Conservation (phyloP, 2,329 filamentous ascomycete species). For the Phaeosphaeria sp. region DNA sequence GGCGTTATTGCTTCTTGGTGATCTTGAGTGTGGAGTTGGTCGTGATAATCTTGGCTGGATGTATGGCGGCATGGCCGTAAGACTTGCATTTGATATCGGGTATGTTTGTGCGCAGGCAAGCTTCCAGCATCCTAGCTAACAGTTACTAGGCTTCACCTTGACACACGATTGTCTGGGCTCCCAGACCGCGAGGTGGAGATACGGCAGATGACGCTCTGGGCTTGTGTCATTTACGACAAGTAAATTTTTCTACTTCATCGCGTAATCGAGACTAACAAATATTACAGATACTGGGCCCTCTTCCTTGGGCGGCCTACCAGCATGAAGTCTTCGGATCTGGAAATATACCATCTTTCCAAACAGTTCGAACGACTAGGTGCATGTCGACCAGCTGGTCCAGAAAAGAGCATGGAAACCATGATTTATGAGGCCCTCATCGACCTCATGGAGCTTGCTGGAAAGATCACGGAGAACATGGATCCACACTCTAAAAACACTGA, state of each 20-base stretch:
- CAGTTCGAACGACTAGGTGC: conserved; percentile 54
- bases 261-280: conserved; percentile 9
- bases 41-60: conserved; percentile 63
- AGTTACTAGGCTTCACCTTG: conserved; percentile 55
- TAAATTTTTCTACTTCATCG: conserved; percentile 22
- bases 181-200: conserved; percentile 57
- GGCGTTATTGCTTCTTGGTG: conserved; percentile 59
- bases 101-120: conserved; percentile 38
- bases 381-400: conserved; percentile 41
- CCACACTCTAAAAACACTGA: conserved; percentile 36
- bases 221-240: conserved; percentile 61
- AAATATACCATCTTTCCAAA: conserved; percentile 56
- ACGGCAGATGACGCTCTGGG: conserved; percentile 59
- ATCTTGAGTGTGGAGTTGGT: conserved; percentile 62
- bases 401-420: conserved; percentile 45
- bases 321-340: conserved; percentile 61
- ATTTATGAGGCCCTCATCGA: conserved; percentile 62
- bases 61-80: conserved; percentile 54
- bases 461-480: conserved; percentile 56
- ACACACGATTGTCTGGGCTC: conserved; percentile 52
- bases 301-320: conserved; percentile 61
- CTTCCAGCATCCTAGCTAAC: conserved; percentile 30
- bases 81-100: conserved; percentile 36
- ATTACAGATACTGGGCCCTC: conserved; percentile 56
- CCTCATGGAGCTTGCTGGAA: conserved; percentile 63